Percentiles rank a stretch among this genome's conserved stretches.
Conservation (phyloP, 2,329 filamentous ascomycete species). For the Xylariaceae sp. region DNA sequence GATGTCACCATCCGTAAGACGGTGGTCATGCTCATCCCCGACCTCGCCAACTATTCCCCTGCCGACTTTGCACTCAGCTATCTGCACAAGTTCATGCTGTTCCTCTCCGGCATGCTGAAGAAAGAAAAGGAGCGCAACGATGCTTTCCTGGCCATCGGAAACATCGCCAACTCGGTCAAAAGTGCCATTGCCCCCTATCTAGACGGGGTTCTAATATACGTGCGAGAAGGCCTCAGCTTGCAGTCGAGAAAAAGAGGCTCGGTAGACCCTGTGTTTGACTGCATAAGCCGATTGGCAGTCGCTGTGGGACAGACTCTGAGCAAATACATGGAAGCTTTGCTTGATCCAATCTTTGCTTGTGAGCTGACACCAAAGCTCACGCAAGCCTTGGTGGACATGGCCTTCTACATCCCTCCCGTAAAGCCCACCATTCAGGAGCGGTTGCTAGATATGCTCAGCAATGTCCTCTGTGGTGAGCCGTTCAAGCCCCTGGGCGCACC, state of each 20-base stretch:
- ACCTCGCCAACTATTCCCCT: slow-evolving; percentile 88
- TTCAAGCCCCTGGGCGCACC: slow-evolving; percentile 93
- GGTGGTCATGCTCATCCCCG: slow-evolving; percentile 86
- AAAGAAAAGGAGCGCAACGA: slow-evolving; percentile 92
- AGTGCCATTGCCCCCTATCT: slow-evolving; percentile 93
- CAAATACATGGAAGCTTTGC: slow-evolving; percentile 95
- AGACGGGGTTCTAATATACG: slow-evolving; percentile 89
- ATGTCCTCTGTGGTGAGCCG: slow-evolving; percentile 86
- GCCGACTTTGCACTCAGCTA: slow-evolving; percentile 84
- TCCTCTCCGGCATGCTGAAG: slow-evolving; percentile 89
- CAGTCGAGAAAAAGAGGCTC: slow-evolving; percentile 67
- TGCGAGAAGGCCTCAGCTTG: slow-evolving; percentile 82
- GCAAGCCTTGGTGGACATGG: slow-evolving; percentile 96
- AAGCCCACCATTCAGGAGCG: slow-evolving; percentile 92
- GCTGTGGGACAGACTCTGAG: slow-evolving; percentile 94
- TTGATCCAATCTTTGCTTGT: slow-evolving; percentile 96
- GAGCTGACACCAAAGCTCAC: slow-evolving; percentile 91
- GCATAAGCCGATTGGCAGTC: slow-evolving; percentile 92
- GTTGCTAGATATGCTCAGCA: slow-evolving; percentile 88
- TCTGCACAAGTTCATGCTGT: slow-evolving; percentile 95
- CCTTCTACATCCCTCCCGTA: slow-evolving; percentile 95
- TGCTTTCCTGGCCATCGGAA: slow-evolving; percentile 92
- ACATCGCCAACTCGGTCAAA: slow-evolving; percentile 93
- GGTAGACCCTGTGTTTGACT: slow-evolving; percentile 86
- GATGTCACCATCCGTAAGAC: slow-evolving; percentile 86